Conservation (phyloP, 495 filamentous ascomycete genomes). For the Talaromyces thailandensis region DNA sequence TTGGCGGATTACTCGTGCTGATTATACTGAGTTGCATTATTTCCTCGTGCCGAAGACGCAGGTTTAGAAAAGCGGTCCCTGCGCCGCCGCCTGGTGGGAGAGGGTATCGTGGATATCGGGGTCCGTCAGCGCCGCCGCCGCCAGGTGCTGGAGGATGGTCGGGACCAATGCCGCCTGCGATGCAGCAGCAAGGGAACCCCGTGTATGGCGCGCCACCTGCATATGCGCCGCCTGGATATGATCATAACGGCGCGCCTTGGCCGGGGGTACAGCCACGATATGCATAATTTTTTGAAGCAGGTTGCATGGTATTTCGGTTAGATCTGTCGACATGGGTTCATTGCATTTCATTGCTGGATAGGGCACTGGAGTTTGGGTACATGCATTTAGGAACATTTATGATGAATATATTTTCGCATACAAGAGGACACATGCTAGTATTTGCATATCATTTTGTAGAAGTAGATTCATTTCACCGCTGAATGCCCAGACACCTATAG, state of each 20-base stretch:
- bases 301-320: background rate
- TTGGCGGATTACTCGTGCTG: conserved; percentile 60
- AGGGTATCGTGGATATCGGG: background rate
- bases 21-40: conserved; percentile 50
- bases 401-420: background rate
- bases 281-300: background rate
- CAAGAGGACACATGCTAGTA: too few species aligned
- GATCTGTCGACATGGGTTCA: background rate
- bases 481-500: background rate
- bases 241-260: background rate
- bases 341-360: background rate
- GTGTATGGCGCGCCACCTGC: background rate
- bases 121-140: background rate
- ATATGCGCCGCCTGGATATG: background rate
- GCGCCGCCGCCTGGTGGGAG: background rate
- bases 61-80: conserved; percentile 6
- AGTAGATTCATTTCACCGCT: background rate
- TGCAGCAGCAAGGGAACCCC: conserved; percentile 1
- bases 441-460: background rate
- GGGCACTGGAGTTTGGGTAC: background rate
- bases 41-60: conserved; percentile 41
- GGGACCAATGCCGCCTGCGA: conserved; percentile 2
- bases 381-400: background rate
- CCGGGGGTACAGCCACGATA: background rate
- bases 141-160: background rate